Conservation (phyloP, 2,329 filamentous ascomycete species). For the Trichoderma lentiforme region DNA sequence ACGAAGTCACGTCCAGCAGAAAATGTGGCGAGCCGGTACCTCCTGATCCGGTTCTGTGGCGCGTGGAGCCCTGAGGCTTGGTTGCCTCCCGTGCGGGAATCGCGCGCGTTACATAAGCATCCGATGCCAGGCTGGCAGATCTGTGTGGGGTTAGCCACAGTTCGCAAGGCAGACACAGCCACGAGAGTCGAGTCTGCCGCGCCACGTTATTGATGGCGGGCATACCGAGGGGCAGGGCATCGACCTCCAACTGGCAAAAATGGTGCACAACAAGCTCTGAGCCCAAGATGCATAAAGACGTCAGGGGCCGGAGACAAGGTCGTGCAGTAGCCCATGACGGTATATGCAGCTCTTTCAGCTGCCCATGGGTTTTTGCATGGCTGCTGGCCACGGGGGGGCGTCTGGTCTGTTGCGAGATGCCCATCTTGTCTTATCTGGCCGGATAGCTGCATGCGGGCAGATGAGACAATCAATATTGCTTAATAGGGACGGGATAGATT, state of each 20-base stretch:
- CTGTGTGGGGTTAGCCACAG: conserved; percentile 14
- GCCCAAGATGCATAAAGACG: conserved; percentile 14
- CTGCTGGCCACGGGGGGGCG: background rate
- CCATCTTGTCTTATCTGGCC: background rate
- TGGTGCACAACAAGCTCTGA: background rate
- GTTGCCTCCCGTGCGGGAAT: conserved; percentile 16
- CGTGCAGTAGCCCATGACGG: conserved; percentile 6
- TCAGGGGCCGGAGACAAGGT: background rate
- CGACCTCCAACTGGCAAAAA: background rate
- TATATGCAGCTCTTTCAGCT: conserved; percentile 14
- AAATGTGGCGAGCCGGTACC: background rate
- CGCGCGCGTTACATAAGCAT: background rate
- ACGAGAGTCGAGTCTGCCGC: conserved; percentile 8
- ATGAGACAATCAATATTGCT: conserved; percentile 1
- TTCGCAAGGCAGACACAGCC: conserved; percentile 18
- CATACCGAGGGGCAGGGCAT: conserved; percentile 15
- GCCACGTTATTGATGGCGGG: conserved; percentile 12
- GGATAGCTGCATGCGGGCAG: background rate
- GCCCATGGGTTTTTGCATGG: conserved; percentile 5
- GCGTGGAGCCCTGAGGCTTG: conserved; percentile 1
- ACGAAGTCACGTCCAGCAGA: background rate
- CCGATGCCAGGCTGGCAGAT: conserved; percentile 2
- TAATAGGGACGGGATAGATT: background rate
- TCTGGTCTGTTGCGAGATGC: background rate
- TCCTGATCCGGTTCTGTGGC: background rate